A percentile compares a stretch with the other conserved stretches of the same genome.
phyloP scores from a whole-genome alignment of 1,284 basidiomycete species.

The Cutaneotrichosporon arboriforme region DNA sequence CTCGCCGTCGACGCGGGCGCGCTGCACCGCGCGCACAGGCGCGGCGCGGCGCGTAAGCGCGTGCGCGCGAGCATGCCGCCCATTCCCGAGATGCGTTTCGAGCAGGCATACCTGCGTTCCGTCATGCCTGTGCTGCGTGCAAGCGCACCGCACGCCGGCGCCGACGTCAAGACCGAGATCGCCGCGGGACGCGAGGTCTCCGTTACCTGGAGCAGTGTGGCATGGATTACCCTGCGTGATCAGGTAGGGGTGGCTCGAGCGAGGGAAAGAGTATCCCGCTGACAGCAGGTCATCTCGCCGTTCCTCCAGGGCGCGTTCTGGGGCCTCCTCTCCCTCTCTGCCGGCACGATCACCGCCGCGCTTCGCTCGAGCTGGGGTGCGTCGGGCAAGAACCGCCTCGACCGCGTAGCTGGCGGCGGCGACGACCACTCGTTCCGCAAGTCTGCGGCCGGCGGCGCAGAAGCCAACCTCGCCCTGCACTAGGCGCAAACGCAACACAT shows the following conservation, averaged over 20 bases:
- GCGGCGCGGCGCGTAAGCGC: constrained; percentile 33
- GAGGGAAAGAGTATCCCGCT: not conserved
- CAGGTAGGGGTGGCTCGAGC: constrained; percentile 34
- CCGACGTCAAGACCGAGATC: not conserved
- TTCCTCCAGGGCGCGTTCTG: constrained; percentile 45
- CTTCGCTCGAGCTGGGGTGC: not conserved
- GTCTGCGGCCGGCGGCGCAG: not conserved
- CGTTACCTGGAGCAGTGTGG: constrained; percentile 37
- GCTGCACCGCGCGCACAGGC: constrained; percentile 16
- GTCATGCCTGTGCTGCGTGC: constrained; percentile 34
- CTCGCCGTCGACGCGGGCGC: constrained; percentile 12
- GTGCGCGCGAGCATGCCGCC: constrained; percentile 39
- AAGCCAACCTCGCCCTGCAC: not conserved
- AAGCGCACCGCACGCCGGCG: not conserved
- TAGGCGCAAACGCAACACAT: not conserved
- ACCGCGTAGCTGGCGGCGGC: not conserved
- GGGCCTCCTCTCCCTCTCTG: constrained; percentile 37
- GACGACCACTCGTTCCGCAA: not conserved
- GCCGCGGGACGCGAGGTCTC: constrained; percentile 35
- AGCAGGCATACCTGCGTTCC: constrained; percentile 32
- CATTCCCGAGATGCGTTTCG: constrained; percentile 46
- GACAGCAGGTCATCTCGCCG: constrained; percentile 23
- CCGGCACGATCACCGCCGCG: constrained; percentile 2
- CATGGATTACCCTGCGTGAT: constrained; percentile 45
- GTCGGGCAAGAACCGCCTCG: not conserved